These are phyloP conservation scores for Phytopythium delawarense DNA, from an alignment of 352 stramenopile species.

Conservation along the genomic window DNA sequence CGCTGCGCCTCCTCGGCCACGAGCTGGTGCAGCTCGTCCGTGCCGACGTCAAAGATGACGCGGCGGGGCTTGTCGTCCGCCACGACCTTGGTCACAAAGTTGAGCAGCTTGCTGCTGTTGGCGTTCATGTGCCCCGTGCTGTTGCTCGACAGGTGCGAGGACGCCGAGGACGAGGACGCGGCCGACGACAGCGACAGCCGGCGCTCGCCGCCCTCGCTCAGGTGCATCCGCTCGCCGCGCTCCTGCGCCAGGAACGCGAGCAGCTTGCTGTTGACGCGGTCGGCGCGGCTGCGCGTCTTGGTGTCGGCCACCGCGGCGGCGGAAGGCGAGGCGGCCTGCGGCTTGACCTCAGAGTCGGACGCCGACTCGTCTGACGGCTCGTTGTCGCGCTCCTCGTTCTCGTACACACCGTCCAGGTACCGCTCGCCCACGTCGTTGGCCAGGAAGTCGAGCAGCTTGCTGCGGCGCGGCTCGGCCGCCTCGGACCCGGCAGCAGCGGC, in stretches of 20 bases:
- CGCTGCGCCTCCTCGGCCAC: slow-evolving; percentile 33
- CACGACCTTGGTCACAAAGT: slow-evolving; percentile 58
- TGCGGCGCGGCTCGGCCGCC: slow-evolving; percentile 38
- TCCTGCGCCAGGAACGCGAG: slow-evolving; percentile 57
- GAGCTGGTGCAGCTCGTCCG: slow-evolving; percentile 31
- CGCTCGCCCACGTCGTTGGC: slow-evolving; percentile 65
- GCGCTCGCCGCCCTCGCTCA: slow-evolving; percentile 14
- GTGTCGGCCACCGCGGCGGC: slow-evolving; percentile 13
- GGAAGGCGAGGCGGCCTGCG: slow-evolving; percentile 15
- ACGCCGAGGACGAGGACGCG: slow-evolving; percentile 14
- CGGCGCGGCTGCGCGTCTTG: slow-evolving; percentile 12
- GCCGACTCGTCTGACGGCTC: slow-evolving; percentile 18
- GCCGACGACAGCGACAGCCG: slow-evolving; percentile 26
- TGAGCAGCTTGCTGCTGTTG: slow-evolving; percentile 28
- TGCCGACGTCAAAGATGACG: slow-evolving; percentile 49
- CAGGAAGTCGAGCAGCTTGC: slow-evolving; percentile 72
- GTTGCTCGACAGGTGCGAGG: slow-evolving; percentile 3
- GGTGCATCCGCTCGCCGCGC: slow-evolving; percentile 38
- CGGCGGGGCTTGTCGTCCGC: slow-evolving; percentile 40
- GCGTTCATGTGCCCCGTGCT: slow-evolving; percentile 2
- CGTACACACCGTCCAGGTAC: slow-evolving; percentile 70
- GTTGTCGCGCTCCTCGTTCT: slow-evolving; percentile 44
- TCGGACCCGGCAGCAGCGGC: slow-evolving; percentile 3
- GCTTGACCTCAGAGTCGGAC: slow-evolving; percentile 16
- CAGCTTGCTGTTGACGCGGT: slow-evolving; percentile 48